Evolutionary conservation across 2,329 filamentous ascomycete species (phyloP).

Genomic region (Cryphonectria naterciae): DNA sequence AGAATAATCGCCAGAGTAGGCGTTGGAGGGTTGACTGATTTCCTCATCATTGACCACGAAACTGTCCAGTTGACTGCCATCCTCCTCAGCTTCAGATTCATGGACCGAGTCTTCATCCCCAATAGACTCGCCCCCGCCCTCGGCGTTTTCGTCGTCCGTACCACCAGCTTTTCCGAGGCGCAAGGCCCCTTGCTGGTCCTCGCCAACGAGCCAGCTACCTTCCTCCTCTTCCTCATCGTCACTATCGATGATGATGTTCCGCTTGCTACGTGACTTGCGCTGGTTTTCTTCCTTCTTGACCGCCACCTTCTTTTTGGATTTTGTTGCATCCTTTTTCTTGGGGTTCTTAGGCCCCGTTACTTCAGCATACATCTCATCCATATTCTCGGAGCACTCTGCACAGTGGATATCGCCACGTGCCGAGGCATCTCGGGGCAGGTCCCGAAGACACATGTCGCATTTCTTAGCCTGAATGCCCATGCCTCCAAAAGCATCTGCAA

Average conservation of each 20-base stretch:
- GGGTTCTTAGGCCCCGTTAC: conserved; percentile 44
- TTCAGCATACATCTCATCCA: conserved; percentile 64
- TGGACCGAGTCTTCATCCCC: conserved; percentile 69
- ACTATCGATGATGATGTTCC: conserved; percentile 66
- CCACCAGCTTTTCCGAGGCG: conserved; percentile 80
- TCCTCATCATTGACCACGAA: conserved; percentile 59
- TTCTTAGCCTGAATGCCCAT: conserved; percentile 77
- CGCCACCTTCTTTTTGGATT: conserved; percentile 40
- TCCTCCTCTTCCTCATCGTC: conserved; percentile 69
- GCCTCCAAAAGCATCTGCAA: conserved; percentile 85
- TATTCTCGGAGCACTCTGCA: conserved; percentile 73
- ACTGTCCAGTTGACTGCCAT: conserved; percentile 57
- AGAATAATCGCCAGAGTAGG: conserved; percentile 34
- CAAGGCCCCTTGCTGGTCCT: conserved; percentile 63
- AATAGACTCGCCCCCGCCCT: conserved; percentile 82
- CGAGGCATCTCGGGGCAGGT: conserved; percentile 62
- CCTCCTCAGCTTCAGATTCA: conserved; percentile 55
- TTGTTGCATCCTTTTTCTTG: conserved; percentile 40
- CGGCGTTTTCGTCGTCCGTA: conserved; percentile 83
- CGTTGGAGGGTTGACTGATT: conserved; percentile 32
- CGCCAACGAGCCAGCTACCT: conserved; percentile 79
- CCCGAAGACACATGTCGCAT: conserved; percentile 81
- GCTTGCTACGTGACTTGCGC: conserved; percentile 52
- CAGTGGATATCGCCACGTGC: conserved; percentile 54
- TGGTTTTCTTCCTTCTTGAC: conserved; percentile 39